Conservation (phyloP, 768 basidiomycete species). For the Multifurca ochricompacta region DNA sequence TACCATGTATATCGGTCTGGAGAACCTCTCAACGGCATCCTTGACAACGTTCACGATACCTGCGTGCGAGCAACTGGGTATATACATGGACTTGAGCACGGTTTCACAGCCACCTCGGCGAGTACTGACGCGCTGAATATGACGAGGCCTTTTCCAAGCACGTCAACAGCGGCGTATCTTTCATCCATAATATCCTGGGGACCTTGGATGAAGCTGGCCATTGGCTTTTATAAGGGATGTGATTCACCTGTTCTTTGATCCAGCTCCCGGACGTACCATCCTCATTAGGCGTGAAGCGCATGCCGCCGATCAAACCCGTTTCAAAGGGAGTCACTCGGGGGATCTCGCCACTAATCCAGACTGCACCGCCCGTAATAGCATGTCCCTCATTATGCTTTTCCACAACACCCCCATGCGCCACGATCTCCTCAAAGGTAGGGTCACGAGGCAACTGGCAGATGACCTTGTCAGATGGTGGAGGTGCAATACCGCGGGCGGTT, state of each 20-base stretch:
- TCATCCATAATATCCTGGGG: slow-evolving; percentile 74
- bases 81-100: background rate
- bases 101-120: background rate
- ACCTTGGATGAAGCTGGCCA: background rate
- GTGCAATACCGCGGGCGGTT: slow-evolving; percentile 63
- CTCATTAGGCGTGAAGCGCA: slow-evolving; percentile 45
- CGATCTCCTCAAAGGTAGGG: slow-evolving; percentile 64
- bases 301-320: slow-evolving; percentile 55
- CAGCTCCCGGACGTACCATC: slow-evolving; percentile 48
- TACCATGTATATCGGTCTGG: slow-evolving; percentile 72
- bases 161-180: slow-evolving; percentile 68
- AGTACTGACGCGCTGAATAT: slow-evolving; percentile 72
- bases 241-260: slow-evolving; percentile 23
- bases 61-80: slow-evolving; percentile 58
- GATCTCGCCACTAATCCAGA: slow-evolving; percentile 80
- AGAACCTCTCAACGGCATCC: slow-evolving; percentile 55
- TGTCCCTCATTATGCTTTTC: slow-evolving; percentile 57
- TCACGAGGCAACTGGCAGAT: slow-evolving; percentile 56
- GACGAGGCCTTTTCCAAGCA: slow-evolving; percentile 73
- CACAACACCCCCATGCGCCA: slow-evolving; percentile 44
- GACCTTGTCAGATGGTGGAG: slow-evolving; percentile 49
- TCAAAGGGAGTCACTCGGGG: slow-evolving; percentile 64
- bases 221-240: background rate
- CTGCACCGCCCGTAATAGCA: slow-evolving; percentile 48
- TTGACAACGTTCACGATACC: slow-evolving; percentile 79